A percentile compares a stretch with the other conserved stretches of the same genome.
Conservation (phyloP, 208 protist species). For the Leishmania major region DNA sequence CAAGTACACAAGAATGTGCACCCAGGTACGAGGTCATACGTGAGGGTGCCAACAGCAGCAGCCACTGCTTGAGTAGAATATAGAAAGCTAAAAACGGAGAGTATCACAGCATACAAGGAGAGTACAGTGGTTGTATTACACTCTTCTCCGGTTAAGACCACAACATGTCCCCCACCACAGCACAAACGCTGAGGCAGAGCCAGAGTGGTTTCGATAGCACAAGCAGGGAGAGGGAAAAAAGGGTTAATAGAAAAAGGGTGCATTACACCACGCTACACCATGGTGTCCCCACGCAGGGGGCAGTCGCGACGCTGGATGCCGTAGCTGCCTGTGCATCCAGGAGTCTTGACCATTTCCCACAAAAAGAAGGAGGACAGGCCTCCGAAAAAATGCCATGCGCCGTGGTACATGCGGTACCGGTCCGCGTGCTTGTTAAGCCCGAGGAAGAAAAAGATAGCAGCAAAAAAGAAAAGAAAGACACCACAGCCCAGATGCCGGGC, state of each 20-base stretch:
- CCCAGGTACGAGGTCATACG: background rate
- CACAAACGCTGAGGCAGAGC: background rate
- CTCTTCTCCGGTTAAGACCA: background rate
- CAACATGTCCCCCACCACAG: background rate
- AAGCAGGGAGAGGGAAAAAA: background rate
- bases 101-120: background rate
- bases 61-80: background rate
- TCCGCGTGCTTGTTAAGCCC: slow-evolving; percentile 67
- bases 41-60: background rate
- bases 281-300: slow-evolving; percentile 6
- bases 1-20: background rate
- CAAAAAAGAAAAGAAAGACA: slow-evolving; percentile 33
- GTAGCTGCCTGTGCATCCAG: slow-evolving; percentile 1
- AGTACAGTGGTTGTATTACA: background rate
- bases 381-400: slow-evolving; percentile 75
- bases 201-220: background rate
- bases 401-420: slow-evolving; percentile 73
- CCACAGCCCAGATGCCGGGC: slow-evolving; percentile 23
- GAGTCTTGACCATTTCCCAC: slow-evolving; percentile 41
- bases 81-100: background rate
- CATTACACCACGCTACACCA: background rate
- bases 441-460: slow-evolving; percentile 50
- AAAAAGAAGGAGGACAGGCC: slow-evolving; percentile 57
- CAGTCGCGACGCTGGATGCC: background rate
- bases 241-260: background rate